A percentile compares a stretch with the other conserved stretches of the same genome.
Conservation (phyloP, 495 filamentous ascomycete species). For the Arthonia radiata region DNA sequence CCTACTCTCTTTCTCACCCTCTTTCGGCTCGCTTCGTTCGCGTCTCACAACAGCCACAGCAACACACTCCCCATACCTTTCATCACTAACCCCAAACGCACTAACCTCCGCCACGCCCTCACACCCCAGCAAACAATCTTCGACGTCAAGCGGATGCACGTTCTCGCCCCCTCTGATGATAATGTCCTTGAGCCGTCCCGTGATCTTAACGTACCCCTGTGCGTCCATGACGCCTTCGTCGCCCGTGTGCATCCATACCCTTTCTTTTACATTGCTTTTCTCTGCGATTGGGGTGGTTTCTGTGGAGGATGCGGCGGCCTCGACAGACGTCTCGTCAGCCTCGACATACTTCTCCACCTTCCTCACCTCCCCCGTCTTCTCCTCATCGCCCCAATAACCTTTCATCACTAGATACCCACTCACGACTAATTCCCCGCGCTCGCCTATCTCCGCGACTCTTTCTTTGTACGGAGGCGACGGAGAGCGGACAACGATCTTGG, state of each 20-base stretch:
- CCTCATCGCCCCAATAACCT: slow-evolving; percentile 59
- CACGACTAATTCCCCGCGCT: slow-evolving; percentile 60
- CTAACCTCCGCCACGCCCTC: slow-evolving; percentile 43
- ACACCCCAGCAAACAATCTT: slow-evolving; percentile 66
- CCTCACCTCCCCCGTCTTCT: slow-evolving; percentile 46
- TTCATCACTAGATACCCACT: slow-evolving; percentile 77
- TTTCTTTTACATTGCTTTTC: slow-evolving; percentile 2
- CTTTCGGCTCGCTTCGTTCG: slow-evolving; percentile 11
- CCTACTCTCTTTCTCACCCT: slow-evolving; percentile 23
- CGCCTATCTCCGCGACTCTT: slow-evolving; percentile 32
- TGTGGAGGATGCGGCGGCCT: neutral
- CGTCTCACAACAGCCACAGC: slow-evolving; percentile 52
- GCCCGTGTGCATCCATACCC: slow-evolving; percentile 31
- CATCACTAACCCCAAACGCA: slow-evolving; percentile 65
- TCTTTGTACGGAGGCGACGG: slow-evolving; percentile 26
- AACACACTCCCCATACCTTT: slow-evolving; percentile 65
- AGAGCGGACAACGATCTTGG: slow-evolving; percentile 79
- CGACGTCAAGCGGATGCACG: slow-evolving; percentile 83
- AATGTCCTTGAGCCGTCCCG: slow-evolving; percentile 64
- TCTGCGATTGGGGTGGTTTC: neutral
- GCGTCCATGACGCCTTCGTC: slow-evolving; percentile 79
- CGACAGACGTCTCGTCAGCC: neutral
- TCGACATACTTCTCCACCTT: slow-evolving; percentile 30
- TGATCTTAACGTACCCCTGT: slow-evolving; percentile 38
- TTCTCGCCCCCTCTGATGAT: slow-evolving; percentile 91